Evolutionary conservation across 495 filamentous ascomycete genomes (phyloP).

Genomic region (Lasiosphaeria miniovina): DNA sequence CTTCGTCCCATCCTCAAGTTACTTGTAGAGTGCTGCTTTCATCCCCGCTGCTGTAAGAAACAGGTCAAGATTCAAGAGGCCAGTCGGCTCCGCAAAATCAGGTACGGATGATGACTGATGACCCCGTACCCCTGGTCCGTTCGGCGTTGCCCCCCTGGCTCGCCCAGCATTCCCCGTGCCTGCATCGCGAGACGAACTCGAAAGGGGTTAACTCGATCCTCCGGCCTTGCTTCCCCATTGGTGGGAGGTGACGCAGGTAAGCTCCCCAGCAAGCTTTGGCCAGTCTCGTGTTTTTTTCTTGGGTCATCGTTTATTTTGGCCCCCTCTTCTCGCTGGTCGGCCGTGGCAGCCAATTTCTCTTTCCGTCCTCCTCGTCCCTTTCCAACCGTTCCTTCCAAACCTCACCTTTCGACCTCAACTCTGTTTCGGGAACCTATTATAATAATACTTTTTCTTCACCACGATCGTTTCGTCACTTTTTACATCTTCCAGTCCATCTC

Average conservation of each 20-base stretch:
- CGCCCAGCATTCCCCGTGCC: background rate
- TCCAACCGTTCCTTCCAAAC: slow-evolving; percentile 1
- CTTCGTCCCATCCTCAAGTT: too few relatives aligned
- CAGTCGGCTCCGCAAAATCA: too few relatives aligned
- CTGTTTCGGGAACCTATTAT: slow-evolving; percentile 2
- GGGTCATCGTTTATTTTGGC: slow-evolving; percentile 4
- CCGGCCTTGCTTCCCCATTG: background rate
- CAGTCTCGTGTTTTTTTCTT: slow-evolving; percentile 2
- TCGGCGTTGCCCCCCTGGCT: background rate
- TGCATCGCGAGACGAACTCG: background rate
- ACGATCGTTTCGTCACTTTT: slow-evolving; percentile 10
- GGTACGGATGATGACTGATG: too few relatives aligned
- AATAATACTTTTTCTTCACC: slow-evolving; percentile 11
- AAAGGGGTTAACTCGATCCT: background rate
- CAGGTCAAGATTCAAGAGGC: too few relatives aligned
- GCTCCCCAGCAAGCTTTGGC: background rate
- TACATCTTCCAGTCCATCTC: background rate
- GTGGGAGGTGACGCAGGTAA: background rate
- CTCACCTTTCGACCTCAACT: background rate
- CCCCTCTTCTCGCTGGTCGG: background rate
- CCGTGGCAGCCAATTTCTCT: slow-evolving; percentile 8
- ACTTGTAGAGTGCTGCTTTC: too few relatives aligned
- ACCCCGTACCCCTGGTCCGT: background rate
- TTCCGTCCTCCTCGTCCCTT: background rate
- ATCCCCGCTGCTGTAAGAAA: too few relatives aligned